Evolutionary conservation across 805 yeast species (phyloP), one percentile per base, ranked within the genome.

Genomic region (Citeromyces matritensis): DNA sequence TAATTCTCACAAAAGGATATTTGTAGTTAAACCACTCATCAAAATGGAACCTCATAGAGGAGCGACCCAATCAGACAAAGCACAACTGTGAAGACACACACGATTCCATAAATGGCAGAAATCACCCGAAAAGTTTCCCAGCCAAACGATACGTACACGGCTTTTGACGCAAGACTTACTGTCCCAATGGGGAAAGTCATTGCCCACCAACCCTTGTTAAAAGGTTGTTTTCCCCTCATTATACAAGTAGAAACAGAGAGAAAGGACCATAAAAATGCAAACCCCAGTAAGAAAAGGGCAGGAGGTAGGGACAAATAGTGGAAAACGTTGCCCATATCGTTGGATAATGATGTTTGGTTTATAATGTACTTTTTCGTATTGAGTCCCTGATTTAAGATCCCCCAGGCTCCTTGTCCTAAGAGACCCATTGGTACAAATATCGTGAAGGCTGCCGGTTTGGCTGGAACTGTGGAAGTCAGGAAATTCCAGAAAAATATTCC

Each of bases 111-210:
- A 4, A 81, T 63, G 5, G 74, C 60, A 9, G 77, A 68, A 15
- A 81, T 39, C 7, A 76, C 73, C 39, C 69, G 61, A 51, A 82
- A 80, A 1, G 80, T 70, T 8, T 49, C 44, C 40, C 78, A 46
- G 2, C 65, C 65, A 30, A 66, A 69, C 3, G 64, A 46, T 3
- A 37, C 42, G 27, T 60, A 74, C 12, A 84, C 45, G 41, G 69
- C 65, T 6, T 58, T 50, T 35, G 70, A 64, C 2, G 83, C 69
- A 9, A 78, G 48, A 1, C 77, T 59, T 76, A 81, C 72, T 0
- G 93, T 82, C 2, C 95, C 95, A 42, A 84, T 44, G 3, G 95
- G 95, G 74, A 85, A 85, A 39, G 95, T 79, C 60, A 80, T 68
- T 11, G 85, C 73, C 95, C 95, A 81, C 71, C 73, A 72, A 1